Evolutionary conservation across 176 grass and related monocot genomes (phyloP).

Genomic region (Paspalum vaginatum): DNA sequence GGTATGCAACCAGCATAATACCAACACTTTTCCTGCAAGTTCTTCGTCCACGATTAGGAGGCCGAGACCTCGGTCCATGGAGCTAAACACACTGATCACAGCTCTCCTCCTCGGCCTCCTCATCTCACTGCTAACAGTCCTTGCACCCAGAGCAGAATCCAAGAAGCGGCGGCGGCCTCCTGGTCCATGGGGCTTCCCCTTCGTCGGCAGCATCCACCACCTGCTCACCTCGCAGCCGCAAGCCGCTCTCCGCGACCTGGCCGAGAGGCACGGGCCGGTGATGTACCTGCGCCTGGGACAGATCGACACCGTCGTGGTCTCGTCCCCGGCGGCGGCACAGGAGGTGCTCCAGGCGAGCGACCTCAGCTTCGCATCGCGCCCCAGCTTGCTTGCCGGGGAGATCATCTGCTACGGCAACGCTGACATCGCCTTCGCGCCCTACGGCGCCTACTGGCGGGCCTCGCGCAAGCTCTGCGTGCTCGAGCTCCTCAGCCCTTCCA

Average conservation of each 20-base stretch:
- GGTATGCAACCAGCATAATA: no score
- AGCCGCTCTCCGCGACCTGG: not conserved
- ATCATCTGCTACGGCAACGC: not conserved
- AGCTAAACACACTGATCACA: not conserved
- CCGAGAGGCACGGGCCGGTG: not conserved
- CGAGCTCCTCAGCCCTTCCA: not conserved
- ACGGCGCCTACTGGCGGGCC: not conserved
- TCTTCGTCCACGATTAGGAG: not conserved
- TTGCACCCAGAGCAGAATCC: not conserved
- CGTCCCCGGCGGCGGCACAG: not conserved
- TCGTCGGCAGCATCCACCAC: not conserved
- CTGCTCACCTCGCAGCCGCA: not conserved
- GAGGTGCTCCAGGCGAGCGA: not conserved
- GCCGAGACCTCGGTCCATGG: not conserved
- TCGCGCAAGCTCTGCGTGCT: not conserved
- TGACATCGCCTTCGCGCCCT: not conserved
- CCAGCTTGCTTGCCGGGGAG: not conserved
- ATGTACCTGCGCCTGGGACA: not conserved
- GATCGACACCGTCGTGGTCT: not conserved
- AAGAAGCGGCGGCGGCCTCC: not conserved
- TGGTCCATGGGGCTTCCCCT: not conserved
- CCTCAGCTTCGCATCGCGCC: not conserved
- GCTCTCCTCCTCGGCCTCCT: not conserved
- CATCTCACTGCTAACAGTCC: not conserved
- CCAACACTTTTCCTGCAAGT: no score